phyloP scores from a whole-genome alignment of 2,329 filamentous ascomycete genomes.

The Monilinia vaccinii-corymbosi region DNA sequence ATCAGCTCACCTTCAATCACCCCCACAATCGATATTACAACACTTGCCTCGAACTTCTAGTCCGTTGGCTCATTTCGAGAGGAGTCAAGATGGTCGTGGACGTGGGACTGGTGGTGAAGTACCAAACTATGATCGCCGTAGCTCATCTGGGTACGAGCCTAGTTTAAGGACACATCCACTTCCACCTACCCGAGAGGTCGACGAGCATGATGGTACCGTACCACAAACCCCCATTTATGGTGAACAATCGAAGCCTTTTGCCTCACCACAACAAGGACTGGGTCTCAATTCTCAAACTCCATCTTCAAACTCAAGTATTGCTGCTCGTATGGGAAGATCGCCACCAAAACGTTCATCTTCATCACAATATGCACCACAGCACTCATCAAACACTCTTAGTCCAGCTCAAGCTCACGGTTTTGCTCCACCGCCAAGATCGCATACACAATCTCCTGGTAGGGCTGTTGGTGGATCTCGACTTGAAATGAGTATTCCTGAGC shows the following conservation, averaged over 20 bases:
- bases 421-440: conserved; percentile 47
- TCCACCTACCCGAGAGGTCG: conserved; percentile 52
- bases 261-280: conserved; percentile 25
- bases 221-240: conserved; percentile 20
- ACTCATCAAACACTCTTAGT: conserved; percentile 22
- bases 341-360: conserved; percentile 46
- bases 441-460: conserved; percentile 54
- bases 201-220: conserved; percentile 41
- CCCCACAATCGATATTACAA: conserved; percentile 37
- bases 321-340: conserved; percentile 39
- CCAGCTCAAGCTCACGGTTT: conserved; percentile 28
- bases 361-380: conserved; percentile 42
- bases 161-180: conserved; percentile 42
- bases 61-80: conserved; percentile 53
- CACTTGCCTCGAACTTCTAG: conserved; percentile 58
- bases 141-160: conserved; percentile 45
- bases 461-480: conserved; percentile 40
- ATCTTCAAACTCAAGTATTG: conserved; percentile 35
- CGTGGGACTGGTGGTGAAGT: conserved; percentile 29
- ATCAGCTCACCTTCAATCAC: conserved; percentile 29
- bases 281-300: conserved; percentile 38
- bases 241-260: conserved; percentile 23
- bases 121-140: conserved; percentile 39
- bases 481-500: conserved; percentile 30
- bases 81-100: conserved; percentile 25